Evolutionary conservation across 179 eudicot genomes (phyloP).

Genomic region (Actinidia chinensis): DNA sequence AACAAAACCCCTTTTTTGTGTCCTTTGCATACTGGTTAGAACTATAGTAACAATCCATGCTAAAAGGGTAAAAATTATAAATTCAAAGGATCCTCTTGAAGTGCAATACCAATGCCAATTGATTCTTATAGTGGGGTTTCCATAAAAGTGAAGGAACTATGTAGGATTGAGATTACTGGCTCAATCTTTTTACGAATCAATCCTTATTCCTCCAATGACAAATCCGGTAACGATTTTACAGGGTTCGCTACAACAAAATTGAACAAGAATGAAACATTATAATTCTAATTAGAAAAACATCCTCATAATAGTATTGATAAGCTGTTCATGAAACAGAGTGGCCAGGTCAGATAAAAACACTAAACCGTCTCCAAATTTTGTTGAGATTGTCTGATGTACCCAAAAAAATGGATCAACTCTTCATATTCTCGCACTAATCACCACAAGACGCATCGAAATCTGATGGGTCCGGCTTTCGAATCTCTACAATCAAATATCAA

Average conservation of each 20-base stretch:
- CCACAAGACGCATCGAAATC: slow-evolving; percentile 1
- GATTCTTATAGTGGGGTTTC: no score
- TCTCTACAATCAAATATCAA: background rate
- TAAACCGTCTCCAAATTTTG: slow-evolving; percentile 11
- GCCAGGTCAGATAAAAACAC: slow-evolving; percentile 30
- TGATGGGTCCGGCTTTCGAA: background rate
- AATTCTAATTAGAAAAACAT: background rate
- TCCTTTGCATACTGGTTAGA: no score
- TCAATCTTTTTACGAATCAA: no score
- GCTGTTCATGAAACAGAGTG: background rate
- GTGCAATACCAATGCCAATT: no score
- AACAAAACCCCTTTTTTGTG: no score
- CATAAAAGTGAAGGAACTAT: slow-evolving; percentile 10
- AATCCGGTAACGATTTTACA: no score
- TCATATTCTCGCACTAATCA: slow-evolving; percentile 21
- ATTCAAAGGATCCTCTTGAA: background rate
- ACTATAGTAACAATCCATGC: no score
- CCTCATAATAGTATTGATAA: background rate
- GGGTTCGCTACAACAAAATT: no score
- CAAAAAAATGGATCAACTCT: slow-evolving; percentile 15
- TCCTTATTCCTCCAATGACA: background rate
- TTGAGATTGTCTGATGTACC: background rate
- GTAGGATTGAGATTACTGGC: background rate
- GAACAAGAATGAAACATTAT: slow-evolving; percentile 7
- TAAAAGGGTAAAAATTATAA: background rate